Evolutionary conservation across 352 stramenopile genomes (phyloP), one percentile per base, ranked within the genome.

Genomic region (Phytophthora pini): DNA sequence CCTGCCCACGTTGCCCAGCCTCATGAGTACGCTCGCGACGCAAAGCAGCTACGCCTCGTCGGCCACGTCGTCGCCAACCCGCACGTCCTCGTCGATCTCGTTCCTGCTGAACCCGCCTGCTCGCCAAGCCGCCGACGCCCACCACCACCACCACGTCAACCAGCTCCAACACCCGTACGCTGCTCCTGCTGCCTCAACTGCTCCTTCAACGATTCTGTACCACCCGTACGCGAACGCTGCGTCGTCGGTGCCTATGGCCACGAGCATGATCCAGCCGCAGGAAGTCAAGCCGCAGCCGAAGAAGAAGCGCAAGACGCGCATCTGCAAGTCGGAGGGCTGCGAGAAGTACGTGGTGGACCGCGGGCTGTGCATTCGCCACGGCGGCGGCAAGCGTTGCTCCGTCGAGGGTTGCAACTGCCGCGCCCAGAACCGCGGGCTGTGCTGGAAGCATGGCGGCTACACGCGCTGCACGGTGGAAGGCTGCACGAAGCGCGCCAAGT

Each of bases 331-430:
- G 4, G 57, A 70, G 6, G 76, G 69, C 17, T 88, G 79, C 52
- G 65, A 79, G n/a, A 88, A 88, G 45, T 81, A 85, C 56, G 77
- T 85, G 39, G 72, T 88, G 12, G 72, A 88, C 50, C 79, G 71
- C 24, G 79, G 81, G 0, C 70, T 83, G 32, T 96, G 88, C 59
- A 94, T 94, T 53, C 88, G 88, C 41, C 88, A 96, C 63, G 87
- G 88, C 15, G 88, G 88, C 17, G 88, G 88, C 57, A 90, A 92
- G 57, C 82, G 87, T 41, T 95, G 85, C 68, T 82, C 69, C 5
- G 61, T 84, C 40, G 76, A 85, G 34, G 79, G 44, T 41, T 88
- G 79, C 67, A 79, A 77, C 54, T 84, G 76, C 55, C 77, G 79
- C 26, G 79, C 79, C 12, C 77, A 88, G 61, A 85, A 85, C 66